Percentiles rank a stretch among this genome's conserved stretches.
phyloP scores from a whole-genome alignment of 1,284 basidiomycete species.

The Trichosporon asahii region DNA sequence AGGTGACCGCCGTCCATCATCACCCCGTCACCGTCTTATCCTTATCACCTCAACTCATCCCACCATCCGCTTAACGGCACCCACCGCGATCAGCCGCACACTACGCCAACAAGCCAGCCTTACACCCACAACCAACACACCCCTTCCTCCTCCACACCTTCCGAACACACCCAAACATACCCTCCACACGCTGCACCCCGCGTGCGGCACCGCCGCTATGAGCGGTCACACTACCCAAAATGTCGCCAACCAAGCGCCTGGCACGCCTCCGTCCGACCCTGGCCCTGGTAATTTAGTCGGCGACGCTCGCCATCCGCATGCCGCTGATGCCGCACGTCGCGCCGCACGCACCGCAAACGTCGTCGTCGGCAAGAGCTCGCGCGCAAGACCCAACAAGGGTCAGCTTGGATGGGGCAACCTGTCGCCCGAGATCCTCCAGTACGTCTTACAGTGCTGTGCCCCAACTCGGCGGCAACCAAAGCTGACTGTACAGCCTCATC shows the following conservation, averaged over 20 bases:
- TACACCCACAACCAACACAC: neutral
- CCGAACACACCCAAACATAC: neutral
- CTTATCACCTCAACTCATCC: neutral
- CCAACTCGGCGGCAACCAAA: neutral
- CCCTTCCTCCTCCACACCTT: neutral
- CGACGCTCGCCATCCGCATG: neutral
- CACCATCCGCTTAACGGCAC: neutral
- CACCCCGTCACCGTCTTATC: conserved; percentile 1
- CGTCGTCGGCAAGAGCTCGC: conserved; percentile 24
- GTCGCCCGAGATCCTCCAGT: conserved; percentile 17
- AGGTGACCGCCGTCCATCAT: conserved; percentile 4
- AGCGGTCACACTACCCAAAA: neutral
- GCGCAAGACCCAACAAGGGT: conserved; percentile 23
- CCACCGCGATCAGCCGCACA: neutral
- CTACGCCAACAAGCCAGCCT: neutral
- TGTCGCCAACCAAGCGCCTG: neutral
- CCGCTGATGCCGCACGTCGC: neutral
- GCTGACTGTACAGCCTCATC: conserved; percentile 10
- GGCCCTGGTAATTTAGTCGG: conserved; percentile 7
- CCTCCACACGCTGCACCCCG: conserved; percentile 7
- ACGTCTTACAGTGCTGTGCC: neutral
- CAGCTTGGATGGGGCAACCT: conserved; percentile 27
- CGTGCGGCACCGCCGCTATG: conserved; percentile 7
- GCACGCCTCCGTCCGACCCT: conserved; percentile 1
- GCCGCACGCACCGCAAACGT: conserved; percentile 15